Evolutionary conservation across 2,329 filamentous ascomycete genomes (phyloP).

Genomic region (Hymenotorrendiella dingleyae): DNA sequence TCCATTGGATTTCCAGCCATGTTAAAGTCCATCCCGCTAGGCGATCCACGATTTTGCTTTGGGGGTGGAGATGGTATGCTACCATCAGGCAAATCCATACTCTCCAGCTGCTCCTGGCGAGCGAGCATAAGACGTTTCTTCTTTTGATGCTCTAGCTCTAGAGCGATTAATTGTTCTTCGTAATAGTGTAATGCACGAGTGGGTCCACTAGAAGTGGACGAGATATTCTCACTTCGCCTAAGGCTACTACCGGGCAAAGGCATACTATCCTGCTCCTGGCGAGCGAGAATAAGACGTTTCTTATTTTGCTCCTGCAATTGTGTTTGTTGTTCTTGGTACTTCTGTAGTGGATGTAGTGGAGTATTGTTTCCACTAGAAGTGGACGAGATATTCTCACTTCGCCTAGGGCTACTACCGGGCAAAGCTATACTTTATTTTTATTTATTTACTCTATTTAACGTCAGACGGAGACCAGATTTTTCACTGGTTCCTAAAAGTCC

Average conservation of each 20-base stretch:
- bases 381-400: no score
- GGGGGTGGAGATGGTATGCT: constrained; percentile 67
- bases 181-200: no score
- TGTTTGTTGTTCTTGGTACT: constrained; percentile 89
- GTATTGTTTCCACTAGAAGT: no score
- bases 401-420: no score
- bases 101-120: constrained; percentile 73
- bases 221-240: no score
- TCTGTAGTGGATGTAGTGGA: constrained; percentile 78
- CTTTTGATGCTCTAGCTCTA: constrained; percentile 43
- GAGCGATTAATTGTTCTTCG: no score
- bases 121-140: constrained; percentile 51
- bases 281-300: constrained; percentile 77
- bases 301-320: constrained; percentile 82
- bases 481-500: no score
- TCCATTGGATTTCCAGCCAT: constrained; percentile 50
- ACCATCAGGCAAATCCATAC: constrained; percentile 64
- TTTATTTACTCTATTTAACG: no score
- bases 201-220: no score
- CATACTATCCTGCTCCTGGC: constrained; percentile 69
- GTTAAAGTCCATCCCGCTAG: constrained; percentile 60
- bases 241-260: constrained; percentile 41
- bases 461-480: no score
- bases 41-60: constrained; percentile 64
- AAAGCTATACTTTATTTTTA: no score